These are phyloP conservation scores for Pseudogymnoascus sp. DNA, from an alignment of 2,329 filamentous ascomycete genomes.

Conservation along the genomic window DNA sequence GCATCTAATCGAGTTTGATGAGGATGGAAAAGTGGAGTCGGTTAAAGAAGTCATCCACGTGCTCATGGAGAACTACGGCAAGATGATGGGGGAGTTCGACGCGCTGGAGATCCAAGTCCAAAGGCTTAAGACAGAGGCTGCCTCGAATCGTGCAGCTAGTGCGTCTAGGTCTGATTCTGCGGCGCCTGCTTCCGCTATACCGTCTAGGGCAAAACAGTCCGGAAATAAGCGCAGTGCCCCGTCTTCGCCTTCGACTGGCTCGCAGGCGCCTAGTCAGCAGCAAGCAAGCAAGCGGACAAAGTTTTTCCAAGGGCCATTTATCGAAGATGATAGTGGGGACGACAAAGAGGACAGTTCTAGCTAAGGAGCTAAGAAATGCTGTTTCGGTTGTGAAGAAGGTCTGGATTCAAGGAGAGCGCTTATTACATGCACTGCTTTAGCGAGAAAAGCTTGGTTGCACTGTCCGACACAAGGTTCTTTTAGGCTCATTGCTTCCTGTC, in stretches of 20 bases:
- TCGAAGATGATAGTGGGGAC: neutral
- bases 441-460: neutral
- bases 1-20: neutral
- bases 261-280: neutral
- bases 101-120: neutral
- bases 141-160: neutral
- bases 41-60: neutral
- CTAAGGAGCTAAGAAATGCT: neutral
- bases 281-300: neutral
- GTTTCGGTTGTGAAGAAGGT: neutral
- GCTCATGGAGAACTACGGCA: neutral
- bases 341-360: neutral
- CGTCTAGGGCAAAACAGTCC: neutral
- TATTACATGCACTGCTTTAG: neutral
- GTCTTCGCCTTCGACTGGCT: neutral
- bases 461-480: neutral
- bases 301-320: too few relatives aligned
- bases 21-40: neutral
- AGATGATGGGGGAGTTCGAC: neutral
- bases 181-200: neutral
- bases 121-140: neutral
- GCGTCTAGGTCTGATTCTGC: neutral
- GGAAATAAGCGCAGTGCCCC: neutral
- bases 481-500: neutral
- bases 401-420: neutral